Base-by-base conservation (phyloP, 768 basidiomycete genomes). In the Thelephora ganbajun region DNA sequence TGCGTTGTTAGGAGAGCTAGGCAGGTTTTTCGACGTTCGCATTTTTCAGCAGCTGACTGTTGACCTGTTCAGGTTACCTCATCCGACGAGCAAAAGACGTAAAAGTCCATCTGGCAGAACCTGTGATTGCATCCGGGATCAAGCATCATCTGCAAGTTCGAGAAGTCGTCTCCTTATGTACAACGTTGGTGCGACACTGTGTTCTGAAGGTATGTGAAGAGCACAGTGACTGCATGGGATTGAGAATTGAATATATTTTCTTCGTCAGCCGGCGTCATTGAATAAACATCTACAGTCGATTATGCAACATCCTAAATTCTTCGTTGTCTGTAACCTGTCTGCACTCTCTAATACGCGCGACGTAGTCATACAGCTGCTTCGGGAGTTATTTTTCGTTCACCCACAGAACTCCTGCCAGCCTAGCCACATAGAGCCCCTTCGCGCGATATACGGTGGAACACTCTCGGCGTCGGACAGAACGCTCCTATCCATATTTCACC, bases 381-480 rank as follows among this genome's bases (percentile, higher is more conserved):
- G 77, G 41, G 62, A 65, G 2, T 68, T 94, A 1, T 96, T 93
- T 67, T 61, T 73, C 48, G 70, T 81, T 12, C 80, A 92, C 56
- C 87, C 91, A 0, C 63, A 69, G 11, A 89, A 89, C 55, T 83
- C 90, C 2, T 93, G 87, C 56, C 93, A 94, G 59, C 72, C 80
- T 9, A 82, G 76, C 2, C 88, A 93, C 53, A 64, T 93, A 39
- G 80, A 86, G 42, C 88, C 87, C 1, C 68, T 98, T 33, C 62
- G 85, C 39, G 66, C 64, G 16, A 65, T 91, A 1, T 97, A 97
- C 59, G 64, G 73, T 7, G 93, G 84, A 1, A 84, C 84, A 0
- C 59, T 85, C n/a, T 74, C 78, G 0, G 44, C 51, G 1, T 53
- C 82, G 1, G 93, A 97, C 58, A 69, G 72, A 22, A 65, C 67